Evolutionary conservation across 1,139 yeast species (phyloP).

Genomic region (Scheffersomyces parashehatae): DNA sequence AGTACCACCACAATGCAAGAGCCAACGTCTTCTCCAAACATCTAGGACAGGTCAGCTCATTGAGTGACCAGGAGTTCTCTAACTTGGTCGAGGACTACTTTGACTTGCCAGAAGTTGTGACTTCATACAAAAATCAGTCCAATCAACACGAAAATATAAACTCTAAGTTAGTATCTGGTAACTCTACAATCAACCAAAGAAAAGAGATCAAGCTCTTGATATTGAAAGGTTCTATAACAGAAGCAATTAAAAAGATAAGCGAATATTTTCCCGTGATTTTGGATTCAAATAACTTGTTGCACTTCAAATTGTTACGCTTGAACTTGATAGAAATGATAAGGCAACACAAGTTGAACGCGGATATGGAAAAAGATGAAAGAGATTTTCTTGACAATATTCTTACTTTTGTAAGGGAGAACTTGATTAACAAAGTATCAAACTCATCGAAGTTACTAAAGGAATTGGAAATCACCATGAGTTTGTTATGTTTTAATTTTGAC

Average conservation of each 20-base stretch:
- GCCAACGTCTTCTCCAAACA: slow-evolving; percentile 1
- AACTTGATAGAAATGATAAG: slow-evolving; percentile 67
- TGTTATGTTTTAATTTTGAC: slow-evolving; percentile 55
- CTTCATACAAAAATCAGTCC: slow-evolving; percentile 14
- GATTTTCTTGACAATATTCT: slow-evolving; percentile 57
- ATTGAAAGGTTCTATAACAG: slow-evolving; percentile 49
- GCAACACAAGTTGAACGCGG: slow-evolving; percentile 35
- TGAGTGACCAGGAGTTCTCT: slow-evolving; percentile 16
- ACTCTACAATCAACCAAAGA: slow-evolving; percentile 49
- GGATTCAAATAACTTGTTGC: slow-evolving; percentile 57
- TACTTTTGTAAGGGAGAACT: slow-evolving; percentile 59
- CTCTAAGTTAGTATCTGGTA: slow-evolving; percentile 30
- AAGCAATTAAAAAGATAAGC: slow-evolving; percentile 48
- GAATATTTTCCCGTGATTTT: slow-evolving; percentile 54
- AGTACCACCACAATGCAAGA: background rate
- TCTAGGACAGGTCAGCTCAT: slow-evolving; percentile 4
- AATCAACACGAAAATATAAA: slow-evolving; percentile 11
- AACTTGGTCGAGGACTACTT: slow-evolving; percentile 17
- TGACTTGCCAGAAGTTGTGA: slow-evolving; percentile 23
- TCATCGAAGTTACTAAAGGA: slow-evolving; percentile 56
- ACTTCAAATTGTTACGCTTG: slow-evolving; percentile 61
- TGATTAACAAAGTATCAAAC: slow-evolving; percentile 58
- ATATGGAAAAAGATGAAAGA: slow-evolving; percentile 29
- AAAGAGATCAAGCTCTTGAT: slow-evolving; percentile 50
- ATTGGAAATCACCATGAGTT: slow-evolving; percentile 70